These are phyloP conservation scores for Fonsecaea erecta DNA, from an alignment of 2,329 filamentous ascomycete species.

Conservation along the genomic window DNA sequence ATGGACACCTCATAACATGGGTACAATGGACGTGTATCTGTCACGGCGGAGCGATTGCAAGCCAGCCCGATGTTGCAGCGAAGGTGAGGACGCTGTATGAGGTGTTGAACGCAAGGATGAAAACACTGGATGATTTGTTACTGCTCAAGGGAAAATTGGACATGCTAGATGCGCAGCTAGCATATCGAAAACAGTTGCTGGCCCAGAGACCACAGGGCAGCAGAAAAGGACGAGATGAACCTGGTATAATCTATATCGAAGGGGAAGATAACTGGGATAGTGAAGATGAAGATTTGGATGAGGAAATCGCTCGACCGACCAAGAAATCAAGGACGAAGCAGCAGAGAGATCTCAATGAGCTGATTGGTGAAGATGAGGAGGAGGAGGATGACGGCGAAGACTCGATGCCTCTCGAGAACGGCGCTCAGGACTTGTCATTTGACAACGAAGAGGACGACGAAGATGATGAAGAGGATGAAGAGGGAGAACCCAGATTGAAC, in stretches of 20 bases:
- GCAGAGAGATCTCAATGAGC: constrained; percentile 40
- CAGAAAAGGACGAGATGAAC: constrained; percentile 69
- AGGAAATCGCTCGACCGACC: constrained; percentile 35
- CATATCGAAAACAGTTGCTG: constrained; percentile 70
- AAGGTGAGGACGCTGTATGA: constrained; percentile 79
- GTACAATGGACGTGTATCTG: constrained; percentile 92
- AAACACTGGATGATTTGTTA: constrained; percentile 78
- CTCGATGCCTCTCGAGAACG: constrained; percentile 41
- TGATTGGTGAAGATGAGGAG: constrained; percentile 29
- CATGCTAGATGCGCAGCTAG: constrained; percentile 88
- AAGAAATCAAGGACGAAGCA: constrained; percentile 18
- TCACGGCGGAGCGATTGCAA: constrained; percentile 88
- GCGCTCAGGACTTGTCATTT: constrained; percentile 48
- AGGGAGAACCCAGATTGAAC: constrained; percentile 52
- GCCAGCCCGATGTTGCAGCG: constrained; percentile 80
- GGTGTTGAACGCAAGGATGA: constrained; percentile 84
- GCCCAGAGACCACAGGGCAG: constrained; percentile 53
- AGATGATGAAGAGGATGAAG: constrained; percentile 61
- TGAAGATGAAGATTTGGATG: constrained; percentile 48
- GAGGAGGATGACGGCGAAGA: constrained; percentile 22
- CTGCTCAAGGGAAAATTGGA: constrained; percentile 94
- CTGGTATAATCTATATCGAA: constrained; percentile 74
- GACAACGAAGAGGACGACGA: constrained; percentile 56
- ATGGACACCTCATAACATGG: constrained; percentile 90
- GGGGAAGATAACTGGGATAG: constrained; percentile 61